Evolutionary conservation across 257 asterid species (phyloP), one percentile per base, ranked within the genome.

Genomic region (Nicotiana knightiana): DNA sequence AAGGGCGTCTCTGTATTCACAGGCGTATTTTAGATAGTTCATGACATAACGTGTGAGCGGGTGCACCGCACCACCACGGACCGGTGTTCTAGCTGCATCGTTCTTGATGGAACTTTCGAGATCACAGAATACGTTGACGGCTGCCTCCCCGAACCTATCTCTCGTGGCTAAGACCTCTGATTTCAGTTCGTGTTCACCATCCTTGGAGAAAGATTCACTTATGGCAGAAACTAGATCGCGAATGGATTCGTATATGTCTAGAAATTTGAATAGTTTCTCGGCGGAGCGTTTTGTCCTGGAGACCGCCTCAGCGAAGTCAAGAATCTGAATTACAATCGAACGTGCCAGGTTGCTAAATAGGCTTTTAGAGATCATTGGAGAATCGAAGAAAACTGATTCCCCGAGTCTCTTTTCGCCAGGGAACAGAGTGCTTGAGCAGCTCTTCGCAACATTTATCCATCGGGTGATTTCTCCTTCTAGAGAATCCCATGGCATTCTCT

Each of bases 31-130:
- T 0, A 95, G 86, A 68, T 93, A 95, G 82, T 95, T 92, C 90
- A 95, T 93, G 46, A 93, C 96, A 86, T 93, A 93, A 4, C 98
- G 97, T 3, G 97, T 92, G 7, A 95, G 88, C 0, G 99, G 99
- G 83, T 95, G 99, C 63, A 95, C 94, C 1, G 98, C 99, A 33
- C 98, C 99, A 1, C 99, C 99, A 0, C 97, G 98, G 6, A 93
- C 97, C 0, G 96, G 89, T 0, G 86, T 85, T 33, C 90, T 87
- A 1, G 97, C 90, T 0, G 59, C 81, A 58, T 95, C 99, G 39
- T 89, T 80, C 77, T 85, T 87, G 85, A 95, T 92, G 3, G 97
- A 92, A 30, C 85, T 91, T 58, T 95, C 97, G 0, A 95, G 90
- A 65, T 93, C 97, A 82, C 86, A 84, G 81, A 95, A 90, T 18